Evolutionary conservation across 768 basidiomycete species (phyloP).

Genomic region (Xerocomus brunneocitrinus): DNA sequence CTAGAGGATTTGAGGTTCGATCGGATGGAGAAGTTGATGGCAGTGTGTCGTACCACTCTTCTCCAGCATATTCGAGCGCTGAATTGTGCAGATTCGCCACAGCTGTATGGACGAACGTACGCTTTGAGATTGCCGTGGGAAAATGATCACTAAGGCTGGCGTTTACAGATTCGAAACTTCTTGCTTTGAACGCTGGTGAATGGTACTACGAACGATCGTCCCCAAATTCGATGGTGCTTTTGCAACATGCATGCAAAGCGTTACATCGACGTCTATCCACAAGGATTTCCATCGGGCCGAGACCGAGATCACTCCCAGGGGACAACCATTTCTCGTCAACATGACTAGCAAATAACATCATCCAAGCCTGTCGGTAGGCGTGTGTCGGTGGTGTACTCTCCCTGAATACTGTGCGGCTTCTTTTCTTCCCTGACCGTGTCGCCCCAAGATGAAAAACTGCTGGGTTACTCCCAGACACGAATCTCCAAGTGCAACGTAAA

Average conservation of each 20-base stretch:
- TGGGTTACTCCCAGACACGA: background rate
- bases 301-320: background rate
- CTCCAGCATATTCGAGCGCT: background rate
- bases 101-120: background rate
- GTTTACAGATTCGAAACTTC: background rate
- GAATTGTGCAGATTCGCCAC: background rate
- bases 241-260: background rate
- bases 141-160: background rate
- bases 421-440: slow-evolving; percentile 17
- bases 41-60: background rate
- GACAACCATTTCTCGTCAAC: background rate
- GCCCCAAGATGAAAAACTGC: slow-evolving; percentile 15
- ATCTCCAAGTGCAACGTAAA: slow-evolving; percentile 16
- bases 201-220: background rate
- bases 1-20: background rate
- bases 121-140: background rate
- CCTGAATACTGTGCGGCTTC: slow-evolving; percentile 10
- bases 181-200: background rate
- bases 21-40: background rate
- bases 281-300: background rate
- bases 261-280: background rate
- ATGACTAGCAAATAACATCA: background rate
- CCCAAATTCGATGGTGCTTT: background rate
- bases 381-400: background rate
- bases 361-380: background rate